These are phyloP conservation scores for Cucumis cinereus DNA, from an alignment of 306 rosid genomes.

Conservation along the genomic window DNA sequence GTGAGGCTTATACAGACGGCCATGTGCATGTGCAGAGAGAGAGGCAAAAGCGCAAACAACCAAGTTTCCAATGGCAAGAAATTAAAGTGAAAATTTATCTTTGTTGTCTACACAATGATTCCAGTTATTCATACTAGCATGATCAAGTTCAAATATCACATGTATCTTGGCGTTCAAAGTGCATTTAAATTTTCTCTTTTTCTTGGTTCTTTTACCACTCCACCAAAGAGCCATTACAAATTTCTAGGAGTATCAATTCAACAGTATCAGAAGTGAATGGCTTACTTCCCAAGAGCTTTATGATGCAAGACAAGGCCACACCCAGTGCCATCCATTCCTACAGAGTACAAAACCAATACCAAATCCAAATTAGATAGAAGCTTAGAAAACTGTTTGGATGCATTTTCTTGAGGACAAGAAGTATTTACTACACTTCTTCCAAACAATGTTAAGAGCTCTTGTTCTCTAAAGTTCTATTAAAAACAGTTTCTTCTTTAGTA, in stretches of 20 bases:
- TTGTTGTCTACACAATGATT: neutral
- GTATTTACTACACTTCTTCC: neutral
- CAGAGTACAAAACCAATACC: constrained; percentile 16
- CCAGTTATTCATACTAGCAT: neutral
- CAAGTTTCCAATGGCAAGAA: neutral
- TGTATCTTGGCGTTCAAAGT: neutral
- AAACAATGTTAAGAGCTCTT: neutral
- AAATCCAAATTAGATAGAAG: constrained; percentile 10
- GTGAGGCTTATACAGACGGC: neutral
- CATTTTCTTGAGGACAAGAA: neutral
- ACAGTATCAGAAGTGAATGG: neutral
- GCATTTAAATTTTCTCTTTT: neutral
- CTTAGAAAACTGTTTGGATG: neutral
- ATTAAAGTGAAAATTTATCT: neutral
- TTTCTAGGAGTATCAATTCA: neutral
- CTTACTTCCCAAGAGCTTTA: constrained; percentile 90
- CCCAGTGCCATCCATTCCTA: constrained; percentile 91
- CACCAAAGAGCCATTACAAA: neutral
- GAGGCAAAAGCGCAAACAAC: neutral
- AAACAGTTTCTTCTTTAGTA: neutral
- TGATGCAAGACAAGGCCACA: constrained; percentile 79
- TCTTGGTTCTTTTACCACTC: neutral
- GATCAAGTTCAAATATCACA: neutral
- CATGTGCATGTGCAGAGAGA: neutral
- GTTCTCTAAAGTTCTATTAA: neutral